A percentile compares a stretch with the other conserved stretches of the same genome.
Conservation (phyloP, 306 rosid species). For the Mimosa pudica region DNA sequence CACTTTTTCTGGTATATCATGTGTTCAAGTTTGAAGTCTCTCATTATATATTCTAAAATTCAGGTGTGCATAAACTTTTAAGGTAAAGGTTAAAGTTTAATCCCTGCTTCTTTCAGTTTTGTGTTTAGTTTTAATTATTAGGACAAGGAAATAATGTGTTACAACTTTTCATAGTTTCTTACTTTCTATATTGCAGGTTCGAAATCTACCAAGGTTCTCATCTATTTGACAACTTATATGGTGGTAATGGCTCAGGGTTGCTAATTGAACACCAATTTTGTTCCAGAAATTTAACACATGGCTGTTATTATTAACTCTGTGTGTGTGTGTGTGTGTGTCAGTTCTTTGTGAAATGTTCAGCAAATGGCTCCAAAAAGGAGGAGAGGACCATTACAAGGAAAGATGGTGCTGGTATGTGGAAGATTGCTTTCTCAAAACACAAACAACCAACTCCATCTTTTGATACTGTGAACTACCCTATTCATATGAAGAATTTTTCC, state of each 20-base stretch:
- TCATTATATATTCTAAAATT: no score
- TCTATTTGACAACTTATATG: neutral
- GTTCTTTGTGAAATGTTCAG: constrained; percentile 54
- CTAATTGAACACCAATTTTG: neutral
- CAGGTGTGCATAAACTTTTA: no score
- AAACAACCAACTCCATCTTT: constrained; percentile 72
- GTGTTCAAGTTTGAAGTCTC: no score
- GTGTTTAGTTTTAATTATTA: no score
- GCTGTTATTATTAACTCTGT: neutral
- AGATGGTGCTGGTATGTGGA: constrained; percentile 48
- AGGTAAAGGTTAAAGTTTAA: no score
- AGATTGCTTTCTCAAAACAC: constrained; percentile 47
- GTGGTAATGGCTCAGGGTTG: constrained; percentile 50
- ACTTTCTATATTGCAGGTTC: no score
- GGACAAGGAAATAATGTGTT: no score
- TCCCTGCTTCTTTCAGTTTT: no score
- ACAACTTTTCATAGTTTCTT: no score
- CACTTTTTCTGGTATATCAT: no score
- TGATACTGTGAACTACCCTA: constrained; percentile 67
- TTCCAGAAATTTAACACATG: neutral
- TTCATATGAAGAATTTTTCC: constrained; percentile 74
- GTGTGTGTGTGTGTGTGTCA: constrained; percentile 33
- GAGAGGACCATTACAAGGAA: constrained; percentile 40
- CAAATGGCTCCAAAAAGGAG: constrained; percentile 36
- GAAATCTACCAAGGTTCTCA: no score